Conservation (phyloP, 2,329 filamentous ascomycete genomes). For the Westerdykella aurantiaca region DNA sequence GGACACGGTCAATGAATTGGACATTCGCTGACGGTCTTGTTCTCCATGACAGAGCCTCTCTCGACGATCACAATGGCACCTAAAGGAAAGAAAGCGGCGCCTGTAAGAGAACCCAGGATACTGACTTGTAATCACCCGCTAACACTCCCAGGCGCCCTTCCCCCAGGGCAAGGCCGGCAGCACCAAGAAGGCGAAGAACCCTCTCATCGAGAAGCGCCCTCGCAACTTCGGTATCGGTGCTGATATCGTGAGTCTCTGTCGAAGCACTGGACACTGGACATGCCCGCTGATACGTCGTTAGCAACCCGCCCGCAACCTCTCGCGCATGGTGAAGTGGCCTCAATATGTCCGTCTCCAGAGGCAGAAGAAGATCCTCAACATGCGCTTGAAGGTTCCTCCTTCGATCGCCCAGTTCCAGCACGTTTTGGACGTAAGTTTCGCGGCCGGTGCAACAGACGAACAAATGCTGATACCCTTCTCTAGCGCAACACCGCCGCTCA, state of each 20-base stretch:
- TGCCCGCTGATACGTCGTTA: background rate
- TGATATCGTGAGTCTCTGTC: constrained; percentile 60
- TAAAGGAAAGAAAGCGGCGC: constrained; percentile 98
- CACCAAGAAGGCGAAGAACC: constrained; percentile 99
- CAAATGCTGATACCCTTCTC: constrained; percentile 5
- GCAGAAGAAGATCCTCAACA: constrained; percentile 90
- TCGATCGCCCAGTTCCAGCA: constrained; percentile 97
- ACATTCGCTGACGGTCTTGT: constrained; percentile 92
- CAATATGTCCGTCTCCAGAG: constrained; percentile 92
- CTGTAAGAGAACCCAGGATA: constrained; percentile 41
- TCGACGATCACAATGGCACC: constrained; percentile 53
- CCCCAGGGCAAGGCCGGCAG: constrained; percentile 83
- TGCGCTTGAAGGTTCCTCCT: constrained; percentile 97
- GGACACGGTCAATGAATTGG: constrained; percentile 61
- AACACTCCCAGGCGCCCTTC: constrained; percentile 46
- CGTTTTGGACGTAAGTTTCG: constrained; percentile 56
- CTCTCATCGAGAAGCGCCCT: constrained; percentile 95
- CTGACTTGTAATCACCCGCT: background rate
- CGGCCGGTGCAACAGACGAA: constrained; percentile 66
- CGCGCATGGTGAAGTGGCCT: constrained; percentile 92
- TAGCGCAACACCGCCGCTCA: constrained; percentile 63
- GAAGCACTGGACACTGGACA: background rate
- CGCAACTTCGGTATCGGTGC: constrained; percentile 99
- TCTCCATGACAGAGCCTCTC: constrained; percentile 93
- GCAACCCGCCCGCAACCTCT: constrained; percentile 70